phyloP scores from a whole-genome alignment of 164 flowering plant species.

The Berberis thunbergii region DNA sequence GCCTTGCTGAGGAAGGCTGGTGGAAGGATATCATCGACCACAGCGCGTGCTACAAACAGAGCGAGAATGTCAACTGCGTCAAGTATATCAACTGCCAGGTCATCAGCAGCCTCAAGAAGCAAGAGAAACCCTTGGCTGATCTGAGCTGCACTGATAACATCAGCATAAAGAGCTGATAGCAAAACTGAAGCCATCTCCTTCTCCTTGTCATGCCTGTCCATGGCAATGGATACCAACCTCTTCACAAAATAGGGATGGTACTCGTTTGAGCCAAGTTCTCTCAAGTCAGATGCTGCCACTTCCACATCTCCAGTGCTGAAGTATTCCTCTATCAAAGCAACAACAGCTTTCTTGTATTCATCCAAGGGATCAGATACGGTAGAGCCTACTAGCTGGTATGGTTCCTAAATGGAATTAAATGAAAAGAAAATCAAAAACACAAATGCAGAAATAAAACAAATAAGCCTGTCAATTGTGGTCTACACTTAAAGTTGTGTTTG shows the following conservation, averaged over 20 bases:
- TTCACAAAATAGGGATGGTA: constrained; percentile 87
- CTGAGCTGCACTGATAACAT: constrained; percentile 73
- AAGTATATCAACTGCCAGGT: constrained; percentile 74
- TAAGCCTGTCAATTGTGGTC: no score
- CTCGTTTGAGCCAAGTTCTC: constrained; percentile 68
- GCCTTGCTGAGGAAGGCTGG: constrained; percentile 86
- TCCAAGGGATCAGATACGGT: constrained; percentile 73
- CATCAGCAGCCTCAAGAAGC: constrained; percentile 97
- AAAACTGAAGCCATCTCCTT: constrained; percentile 98
- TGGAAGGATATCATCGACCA: constrained; percentile 96
- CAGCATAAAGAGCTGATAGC: constrained; percentile 87
- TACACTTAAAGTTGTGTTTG: no score
- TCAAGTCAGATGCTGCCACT: constrained; percentile 76
- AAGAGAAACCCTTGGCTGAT: constrained; percentile 86
- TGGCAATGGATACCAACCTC: constrained; percentile 85
- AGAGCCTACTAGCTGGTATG: constrained; percentile 84
- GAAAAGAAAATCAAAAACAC: background rate
- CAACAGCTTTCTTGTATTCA: constrained; percentile 89
- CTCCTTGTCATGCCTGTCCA: constrained; percentile 98
- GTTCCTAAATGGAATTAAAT: constrained; percentile 49
- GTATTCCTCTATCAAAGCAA: constrained; percentile 80
- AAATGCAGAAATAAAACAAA: no score
- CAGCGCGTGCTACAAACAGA: constrained; percentile 91
- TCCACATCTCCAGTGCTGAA: constrained; percentile 82
- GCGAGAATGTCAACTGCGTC: constrained; percentile 92